A percentile compares a stretch with the other conserved stretches of the same genome.
Evolutionary conservation across 345 rosid genomes (phyloP).

Genomic region (Moricandia arvensis): DNA sequence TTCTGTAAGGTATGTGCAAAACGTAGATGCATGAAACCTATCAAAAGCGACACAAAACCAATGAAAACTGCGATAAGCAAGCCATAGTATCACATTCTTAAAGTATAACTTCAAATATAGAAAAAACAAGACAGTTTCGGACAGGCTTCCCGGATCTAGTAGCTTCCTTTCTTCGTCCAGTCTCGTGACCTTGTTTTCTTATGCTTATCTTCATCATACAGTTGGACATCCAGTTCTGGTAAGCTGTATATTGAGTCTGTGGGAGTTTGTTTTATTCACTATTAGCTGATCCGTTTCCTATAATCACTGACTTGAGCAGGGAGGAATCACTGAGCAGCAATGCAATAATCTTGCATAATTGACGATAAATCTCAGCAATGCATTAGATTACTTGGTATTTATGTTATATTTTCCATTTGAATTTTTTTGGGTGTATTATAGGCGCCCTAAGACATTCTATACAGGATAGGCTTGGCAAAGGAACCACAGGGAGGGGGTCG

Average conservation of each 20-base stretch:
- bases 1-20: background rate
- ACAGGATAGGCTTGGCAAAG: constrained; percentile 48
- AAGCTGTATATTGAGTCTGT: constrained; percentile 31
- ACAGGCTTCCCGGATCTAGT: too few species aligned
- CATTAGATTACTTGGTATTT: too few species aligned
- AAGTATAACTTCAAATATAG: too few species aligned
- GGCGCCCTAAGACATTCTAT: background rate
- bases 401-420: background rate
- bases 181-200: too few species aligned
- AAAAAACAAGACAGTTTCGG: too few species aligned
- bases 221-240: constrained; percentile 96
- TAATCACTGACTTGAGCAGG: too few species aligned
- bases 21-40: background rate
- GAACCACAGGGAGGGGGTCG: constrained; percentile 67
- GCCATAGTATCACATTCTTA: too few species aligned
- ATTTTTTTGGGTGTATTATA: background rate
- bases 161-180: too few species aligned
- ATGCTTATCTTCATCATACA: background rate
- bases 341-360: too few species aligned
- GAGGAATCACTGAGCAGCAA: too few species aligned
- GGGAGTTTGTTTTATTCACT: background rate
- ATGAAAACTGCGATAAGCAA: background rate
- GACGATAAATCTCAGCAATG: too few species aligned
- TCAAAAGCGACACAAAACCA: background rate
- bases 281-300: too few species aligned